Evolutionary conservation across 371 early-diverging fungal species (phyloP).

Genomic region (Funneliformis caledonium): DNA sequence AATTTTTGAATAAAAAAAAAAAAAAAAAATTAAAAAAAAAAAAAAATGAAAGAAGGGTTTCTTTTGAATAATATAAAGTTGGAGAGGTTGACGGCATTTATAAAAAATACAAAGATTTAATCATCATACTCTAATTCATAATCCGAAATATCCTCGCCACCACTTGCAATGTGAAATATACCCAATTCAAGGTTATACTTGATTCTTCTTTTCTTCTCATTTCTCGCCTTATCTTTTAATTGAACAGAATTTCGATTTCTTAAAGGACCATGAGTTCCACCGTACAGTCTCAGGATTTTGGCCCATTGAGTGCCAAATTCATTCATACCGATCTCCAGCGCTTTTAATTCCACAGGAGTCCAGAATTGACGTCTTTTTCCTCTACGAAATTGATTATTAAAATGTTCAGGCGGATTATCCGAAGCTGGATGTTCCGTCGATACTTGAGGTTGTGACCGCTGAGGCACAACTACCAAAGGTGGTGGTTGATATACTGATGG

Average conservation of each 20-base stretch:
- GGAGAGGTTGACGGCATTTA: too few species aligned
- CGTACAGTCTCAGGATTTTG: not conserved
- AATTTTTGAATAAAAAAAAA: not conserved
- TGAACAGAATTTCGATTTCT: not conserved
- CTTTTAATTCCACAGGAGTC: not conserved
- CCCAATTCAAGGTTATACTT: not conserved
- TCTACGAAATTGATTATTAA: not conserved
- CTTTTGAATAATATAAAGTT: too few species aligned
- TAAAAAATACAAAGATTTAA: not conserved
- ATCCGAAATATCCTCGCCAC: not conserved
- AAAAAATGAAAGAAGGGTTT: too few species aligned
- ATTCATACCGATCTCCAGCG: not conserved
- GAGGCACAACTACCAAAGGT: not conserved
- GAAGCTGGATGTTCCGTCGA: not conserved
- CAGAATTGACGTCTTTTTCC: not conserved
- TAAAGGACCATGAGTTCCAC: not conserved
- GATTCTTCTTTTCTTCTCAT: not conserved
- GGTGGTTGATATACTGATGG: not conserved
- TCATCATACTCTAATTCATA: not conserved
- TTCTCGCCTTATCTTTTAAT: constrained; percentile 1
- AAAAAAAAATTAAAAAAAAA: not conserved
- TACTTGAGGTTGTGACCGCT: not conserved
- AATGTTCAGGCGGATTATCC: not conserved
- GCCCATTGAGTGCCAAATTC: constrained; percentile 13
- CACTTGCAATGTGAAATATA: not conserved